These are phyloP conservation scores for Ophiostoma australiae DNA, from an alignment of 2,329 filamentous ascomycete genomes.

Conservation along the genomic window DNA sequence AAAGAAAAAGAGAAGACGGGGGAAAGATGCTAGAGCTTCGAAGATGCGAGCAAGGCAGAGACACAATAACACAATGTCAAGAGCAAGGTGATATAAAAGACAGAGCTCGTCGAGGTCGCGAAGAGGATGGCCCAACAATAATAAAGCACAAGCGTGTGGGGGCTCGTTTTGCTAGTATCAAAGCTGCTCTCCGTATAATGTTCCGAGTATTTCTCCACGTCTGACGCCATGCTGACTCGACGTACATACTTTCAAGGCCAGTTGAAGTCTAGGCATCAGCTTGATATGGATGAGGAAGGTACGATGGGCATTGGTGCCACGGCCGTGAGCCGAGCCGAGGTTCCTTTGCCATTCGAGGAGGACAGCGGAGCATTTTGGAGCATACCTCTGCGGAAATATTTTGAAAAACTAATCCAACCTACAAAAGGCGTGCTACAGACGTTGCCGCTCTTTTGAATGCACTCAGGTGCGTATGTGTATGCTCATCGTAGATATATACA, in stretches of 20 bases:
- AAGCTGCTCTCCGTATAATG: not conserved
- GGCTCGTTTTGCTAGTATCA: not conserved
- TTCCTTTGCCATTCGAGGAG: not conserved
- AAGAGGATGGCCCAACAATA: not conserved
- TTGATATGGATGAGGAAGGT: not conserved
- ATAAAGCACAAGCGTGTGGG: not conserved
- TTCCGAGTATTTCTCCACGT: not conserved
- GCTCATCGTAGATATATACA: not conserved
- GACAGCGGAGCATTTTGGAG: not conserved
- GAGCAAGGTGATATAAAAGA: not conserved
- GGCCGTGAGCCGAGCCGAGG: not conserved
- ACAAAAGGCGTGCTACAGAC: fast-evolving
- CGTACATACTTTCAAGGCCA: not conserved
- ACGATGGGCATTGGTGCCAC: not conserved
- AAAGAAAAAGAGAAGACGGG: not conserved
- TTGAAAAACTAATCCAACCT: not conserved
- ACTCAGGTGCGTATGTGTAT: too few relatives aligned
- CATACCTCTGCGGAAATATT: not conserved
- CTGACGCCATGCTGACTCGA: not conserved
- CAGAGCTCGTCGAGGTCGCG: not conserved
- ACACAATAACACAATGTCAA: not conserved
- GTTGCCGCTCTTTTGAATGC: not conserved
- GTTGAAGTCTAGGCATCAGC: not conserved
- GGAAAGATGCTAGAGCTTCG: not conserved
- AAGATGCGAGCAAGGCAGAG: not conserved